Evolutionary conservation across 2,329 filamentous ascomycete genomes (phyloP).

Genomic region (Diplodia mutila): DNA sequence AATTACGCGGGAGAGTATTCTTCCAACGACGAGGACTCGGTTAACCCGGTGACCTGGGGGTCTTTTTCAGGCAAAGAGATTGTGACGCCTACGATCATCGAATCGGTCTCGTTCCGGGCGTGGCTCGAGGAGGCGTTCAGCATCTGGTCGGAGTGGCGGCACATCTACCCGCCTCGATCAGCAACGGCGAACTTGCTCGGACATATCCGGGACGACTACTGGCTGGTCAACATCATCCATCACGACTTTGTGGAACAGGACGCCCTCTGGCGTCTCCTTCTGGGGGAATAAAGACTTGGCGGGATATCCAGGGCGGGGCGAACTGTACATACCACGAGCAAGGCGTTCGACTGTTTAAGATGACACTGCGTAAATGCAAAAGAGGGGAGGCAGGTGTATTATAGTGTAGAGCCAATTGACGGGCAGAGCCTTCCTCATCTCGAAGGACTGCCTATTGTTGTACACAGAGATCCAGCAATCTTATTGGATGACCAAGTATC

Average conservation of each 20-base stretch:
- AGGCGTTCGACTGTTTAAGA: background rate
- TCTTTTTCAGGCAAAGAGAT: constrained; percentile 96
- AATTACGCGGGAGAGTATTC: constrained; percentile 79
- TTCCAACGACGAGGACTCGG: constrained; percentile 66
- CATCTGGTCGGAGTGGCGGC: constrained; percentile 92
- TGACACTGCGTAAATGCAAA: background rate
- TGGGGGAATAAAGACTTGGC: constrained; percentile 26
- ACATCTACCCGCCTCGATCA: constrained; percentile 78
- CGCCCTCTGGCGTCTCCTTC: constrained; percentile 71
- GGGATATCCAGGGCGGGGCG: background rate
- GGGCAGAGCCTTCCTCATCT: background rate
- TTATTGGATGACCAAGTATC: background rate
- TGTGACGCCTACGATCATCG: constrained; percentile 93
- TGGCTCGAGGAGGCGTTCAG: constrained; percentile 96
- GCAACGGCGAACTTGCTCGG: constrained; percentile 73
- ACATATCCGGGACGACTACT: constrained; percentile 68
- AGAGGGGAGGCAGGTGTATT: background rate
- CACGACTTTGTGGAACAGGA: constrained; percentile 74
- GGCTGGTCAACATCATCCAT: constrained; percentile 90
- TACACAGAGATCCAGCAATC: background rate
- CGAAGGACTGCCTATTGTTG: background rate
- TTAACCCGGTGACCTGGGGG: constrained; percentile 97
- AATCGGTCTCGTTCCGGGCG: constrained; percentile 88
- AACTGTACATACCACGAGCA: background rate
- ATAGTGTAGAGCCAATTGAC: background rate